phyloP scores from a whole-genome alignment of 768 basidiomycete genomes.

The Kwoniella europaea region DNA sequence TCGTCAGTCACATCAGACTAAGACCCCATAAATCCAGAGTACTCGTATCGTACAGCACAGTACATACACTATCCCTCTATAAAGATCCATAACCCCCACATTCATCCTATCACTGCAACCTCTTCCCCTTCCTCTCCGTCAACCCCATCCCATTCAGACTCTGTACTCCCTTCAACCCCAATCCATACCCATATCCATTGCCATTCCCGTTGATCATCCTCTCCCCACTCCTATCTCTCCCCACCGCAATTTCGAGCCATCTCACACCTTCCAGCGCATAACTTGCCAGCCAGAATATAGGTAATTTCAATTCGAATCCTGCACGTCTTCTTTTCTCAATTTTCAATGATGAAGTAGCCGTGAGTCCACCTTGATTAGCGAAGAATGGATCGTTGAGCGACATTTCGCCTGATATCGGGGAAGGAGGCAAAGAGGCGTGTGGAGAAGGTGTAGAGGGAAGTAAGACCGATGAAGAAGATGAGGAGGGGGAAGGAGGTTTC shows the following conservation, averaged over 20 bases:
- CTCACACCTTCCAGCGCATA: slow-evolving; percentile 41
- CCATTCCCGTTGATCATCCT: neutral
- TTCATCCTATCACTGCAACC: slow-evolving; percentile 1
- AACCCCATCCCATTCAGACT: neutral
- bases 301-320: slow-evolving; percentile 25
- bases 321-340: neutral
- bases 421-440: slow-evolving; percentile 33
- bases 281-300: slow-evolving; percentile 46
- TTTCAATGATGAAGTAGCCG: neutral
- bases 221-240: slow-evolving; percentile 27
- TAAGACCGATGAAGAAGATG: slow-evolving; percentile 7
- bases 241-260: slow-evolving; percentile 44
- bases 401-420: slow-evolving; percentile 23
- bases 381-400: slow-evolving; percentile 38
- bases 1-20: no score
- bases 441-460: slow-evolving; percentile 45
- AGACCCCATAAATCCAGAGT: no score
- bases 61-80: no score
- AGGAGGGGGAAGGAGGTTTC: slow-evolving; percentile 35
- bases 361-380: neutral
- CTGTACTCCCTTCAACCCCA: neutral
- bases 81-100: no score
- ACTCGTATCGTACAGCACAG: no score
- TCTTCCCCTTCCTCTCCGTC: slow-evolving; percentile 5
- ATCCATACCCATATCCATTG: neutral